phyloP scores from a whole-genome alignment of 1,139 yeast species.

The Pichia sp. region DNA sequence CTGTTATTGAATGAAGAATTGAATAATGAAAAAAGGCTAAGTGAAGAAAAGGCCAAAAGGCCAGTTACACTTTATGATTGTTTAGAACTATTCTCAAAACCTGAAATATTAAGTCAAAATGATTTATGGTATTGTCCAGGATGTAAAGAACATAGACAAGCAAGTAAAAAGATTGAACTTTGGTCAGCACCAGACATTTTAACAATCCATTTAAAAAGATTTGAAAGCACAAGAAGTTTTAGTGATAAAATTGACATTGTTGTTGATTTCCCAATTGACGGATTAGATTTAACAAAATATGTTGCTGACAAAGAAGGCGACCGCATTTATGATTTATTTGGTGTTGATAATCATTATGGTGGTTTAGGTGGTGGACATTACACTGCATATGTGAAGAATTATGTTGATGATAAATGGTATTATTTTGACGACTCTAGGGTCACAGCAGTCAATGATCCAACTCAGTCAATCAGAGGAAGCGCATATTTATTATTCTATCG shows the following conservation, averaged over 20 bases:
- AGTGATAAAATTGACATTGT: constrained; percentile 84
- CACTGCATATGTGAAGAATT: constrained; percentile 82
- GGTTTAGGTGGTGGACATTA: constrained; percentile 98
- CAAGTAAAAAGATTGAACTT: constrained; percentile 82
- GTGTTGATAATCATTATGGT: constrained; percentile 93
- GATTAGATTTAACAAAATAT: constrained; percentile 62
- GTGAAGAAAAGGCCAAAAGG: constrained; percentile 36
- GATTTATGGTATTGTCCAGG: constrained; percentile 93
- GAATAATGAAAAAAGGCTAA: constrained; percentile 34
- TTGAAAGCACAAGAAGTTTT: constrained; percentile 76
- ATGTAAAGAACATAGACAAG: constrained; percentile 85
- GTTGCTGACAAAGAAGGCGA: constrained; percentile 36
- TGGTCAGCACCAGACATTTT: constrained; percentile 91
- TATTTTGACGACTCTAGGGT: constrained; percentile 87
- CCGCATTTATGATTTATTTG: constrained; percentile 71
- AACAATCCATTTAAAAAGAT: constrained; percentile 84
- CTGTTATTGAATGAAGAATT: constrained; percentile 46
- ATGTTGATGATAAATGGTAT: constrained; percentile 76
- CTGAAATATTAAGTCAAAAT: constrained; percentile 81
- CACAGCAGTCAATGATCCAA: constrained; percentile 46
- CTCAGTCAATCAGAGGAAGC: constrained; percentile 63
- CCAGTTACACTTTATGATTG: constrained; percentile 68
- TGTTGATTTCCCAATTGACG: constrained; percentile 83
- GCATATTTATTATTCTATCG: constrained; percentile 87
- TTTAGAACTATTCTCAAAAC: constrained; percentile 63